Evolutionary conservation across 805 yeast species (phyloP).

Genomic region (Vanderwaltozyma yarrowii): DNA sequence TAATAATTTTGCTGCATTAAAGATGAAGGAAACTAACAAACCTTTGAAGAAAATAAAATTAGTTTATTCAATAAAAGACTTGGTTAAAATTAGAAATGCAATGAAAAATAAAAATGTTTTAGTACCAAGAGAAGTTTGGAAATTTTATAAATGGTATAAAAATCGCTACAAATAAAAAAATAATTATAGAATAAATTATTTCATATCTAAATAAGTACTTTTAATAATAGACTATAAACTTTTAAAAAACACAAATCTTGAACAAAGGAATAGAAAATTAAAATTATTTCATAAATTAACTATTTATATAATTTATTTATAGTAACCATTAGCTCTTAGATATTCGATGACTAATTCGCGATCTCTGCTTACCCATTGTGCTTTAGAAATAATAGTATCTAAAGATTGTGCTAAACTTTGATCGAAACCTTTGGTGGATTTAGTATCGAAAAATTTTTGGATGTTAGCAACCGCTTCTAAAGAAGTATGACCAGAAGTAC

Average conservation of each 20-base stretch:
- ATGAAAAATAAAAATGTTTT: background rate
- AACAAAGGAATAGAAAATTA: too few species aligned
- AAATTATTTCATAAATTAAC: too few species aligned
- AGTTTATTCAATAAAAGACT: conserved; percentile 1
- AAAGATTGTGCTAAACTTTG: conserved; percentile 56
- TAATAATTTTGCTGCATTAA: background rate
- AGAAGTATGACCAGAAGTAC: conserved; percentile 53
- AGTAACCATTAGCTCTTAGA: conserved; percentile 29
- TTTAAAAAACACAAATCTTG: too few species aligned
- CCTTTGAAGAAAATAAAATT: background rate
- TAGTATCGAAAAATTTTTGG: conserved; percentile 39
- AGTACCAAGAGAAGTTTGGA: background rate
- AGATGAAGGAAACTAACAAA: too few species aligned
- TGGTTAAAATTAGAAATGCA: background rate
- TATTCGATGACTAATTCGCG: conserved; percentile 37
- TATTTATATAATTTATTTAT: conserved; percentile 3
- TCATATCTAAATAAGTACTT: too few species aligned
- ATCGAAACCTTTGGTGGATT: conserved; percentile 53
- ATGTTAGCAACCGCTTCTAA: conserved; percentile 42
- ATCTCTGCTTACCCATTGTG: conserved; percentile 52
- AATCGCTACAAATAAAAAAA: background rate
- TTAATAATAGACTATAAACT: too few species aligned
- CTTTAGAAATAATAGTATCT: conserved; percentile 48
- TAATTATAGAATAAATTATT: too few species aligned
- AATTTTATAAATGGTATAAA: background rate